phyloP scores from a whole-genome alignment of 2,329 filamentous ascomycete genomes.

The Clonostachys chloroleuca region DNA sequence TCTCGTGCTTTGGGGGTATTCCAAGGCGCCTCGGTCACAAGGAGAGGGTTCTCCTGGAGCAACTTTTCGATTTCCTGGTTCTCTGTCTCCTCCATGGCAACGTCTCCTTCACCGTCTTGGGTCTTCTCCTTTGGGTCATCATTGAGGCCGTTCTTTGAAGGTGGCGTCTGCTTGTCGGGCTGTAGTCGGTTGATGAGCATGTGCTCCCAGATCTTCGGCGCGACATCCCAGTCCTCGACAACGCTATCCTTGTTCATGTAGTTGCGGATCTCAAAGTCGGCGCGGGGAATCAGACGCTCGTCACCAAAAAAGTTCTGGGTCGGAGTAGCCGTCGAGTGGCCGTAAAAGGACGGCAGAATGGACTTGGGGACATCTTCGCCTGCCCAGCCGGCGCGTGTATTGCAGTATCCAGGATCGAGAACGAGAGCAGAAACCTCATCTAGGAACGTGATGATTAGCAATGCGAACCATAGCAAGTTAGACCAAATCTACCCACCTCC shows the following conservation, averaged over 20 bases:
- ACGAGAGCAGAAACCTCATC: conserved; percentile 98
- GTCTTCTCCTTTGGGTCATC: conserved; percentile 55
- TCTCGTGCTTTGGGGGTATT: conserved; percentile 84
- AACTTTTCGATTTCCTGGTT: conserved; percentile 63
- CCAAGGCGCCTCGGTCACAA: conserved; percentile 95
- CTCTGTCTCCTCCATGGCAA: conserved; percentile 57
- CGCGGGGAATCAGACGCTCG: conserved; percentile 76
- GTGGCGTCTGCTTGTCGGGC: conserved; percentile 64
- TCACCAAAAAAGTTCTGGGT: conserved; percentile 76
- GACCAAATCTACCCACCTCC: conserved; percentile 41
- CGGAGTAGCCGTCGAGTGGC: conserved; percentile 41
- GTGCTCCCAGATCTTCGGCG: conserved; percentile 87
- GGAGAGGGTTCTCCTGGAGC: conserved; percentile 80
- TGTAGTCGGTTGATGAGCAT: conserved; percentile 86
- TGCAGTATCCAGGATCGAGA: conserved; percentile 89
- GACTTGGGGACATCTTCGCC: conserved; percentile 97
- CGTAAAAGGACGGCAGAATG: conserved; percentile 88
- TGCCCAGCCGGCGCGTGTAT: conserved; percentile 90
- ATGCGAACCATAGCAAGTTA: background rate
- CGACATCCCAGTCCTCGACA: conserved; percentile 95
- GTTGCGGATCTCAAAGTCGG: conserved; percentile 80
- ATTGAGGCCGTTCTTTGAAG: conserved; percentile 75
- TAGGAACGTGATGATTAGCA: conserved; percentile 24
- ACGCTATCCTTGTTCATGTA: conserved; percentile 86
- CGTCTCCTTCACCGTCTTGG: conserved; percentile 57